A percentile compares a stretch with the other conserved stretches of the same genome.
phyloP scores from a whole-genome alignment of 2,329 filamentous ascomycete species.

The Cyclaneusma minus region DNA sequence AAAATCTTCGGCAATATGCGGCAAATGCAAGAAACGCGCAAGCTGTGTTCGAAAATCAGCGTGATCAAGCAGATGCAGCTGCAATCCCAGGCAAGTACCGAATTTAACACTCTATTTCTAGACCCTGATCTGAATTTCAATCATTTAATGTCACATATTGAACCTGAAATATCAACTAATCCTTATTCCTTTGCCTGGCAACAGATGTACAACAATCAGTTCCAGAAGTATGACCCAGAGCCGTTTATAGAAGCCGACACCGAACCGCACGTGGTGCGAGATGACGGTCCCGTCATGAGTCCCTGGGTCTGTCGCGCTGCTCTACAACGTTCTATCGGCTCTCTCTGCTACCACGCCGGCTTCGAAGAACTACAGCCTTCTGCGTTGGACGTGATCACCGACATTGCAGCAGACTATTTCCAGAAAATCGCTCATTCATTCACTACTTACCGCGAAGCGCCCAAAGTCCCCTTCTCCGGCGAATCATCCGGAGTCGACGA shows the following conservation, averaged over 20 bases:
- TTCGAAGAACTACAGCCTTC: conserved; percentile 97
- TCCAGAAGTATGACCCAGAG: conserved; percentile 86
- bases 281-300: conserved; percentile 78
- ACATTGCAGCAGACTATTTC: conserved; percentile 82
- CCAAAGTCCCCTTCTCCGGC: conserved; percentile 47
- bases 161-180: too few species aligned
- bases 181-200: conserved; percentile 1
- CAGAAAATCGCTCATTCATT: conserved; percentile 67
- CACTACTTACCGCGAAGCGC: conserved; percentile 68
- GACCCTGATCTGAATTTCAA: too few species aligned
- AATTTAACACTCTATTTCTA: background rate
- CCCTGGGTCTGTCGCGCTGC: conserved; percentile 69
- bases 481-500: conserved; percentile 18
- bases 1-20: conserved; percentile 84
- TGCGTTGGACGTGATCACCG: conserved; percentile 77
- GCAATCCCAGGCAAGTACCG: conserved; percentile 63
- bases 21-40: conserved; percentile 93
- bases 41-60: conserved; percentile 88
- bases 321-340: conserved; percentile 78
- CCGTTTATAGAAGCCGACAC: conserved; percentile 80
- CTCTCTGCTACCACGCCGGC: conserved; percentile 89
- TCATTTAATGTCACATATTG: too few species aligned
- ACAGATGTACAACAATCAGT: conserved; percentile 93
- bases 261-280: conserved; percentile 76
- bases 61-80: conserved; percentile 99